A percentile compares a stretch with the other conserved stretches of the same genome.
Evolutionary conservation across 148 eudicot genomes (phyloP).

Genomic region (Tetragonia tetragonoides): DNA sequence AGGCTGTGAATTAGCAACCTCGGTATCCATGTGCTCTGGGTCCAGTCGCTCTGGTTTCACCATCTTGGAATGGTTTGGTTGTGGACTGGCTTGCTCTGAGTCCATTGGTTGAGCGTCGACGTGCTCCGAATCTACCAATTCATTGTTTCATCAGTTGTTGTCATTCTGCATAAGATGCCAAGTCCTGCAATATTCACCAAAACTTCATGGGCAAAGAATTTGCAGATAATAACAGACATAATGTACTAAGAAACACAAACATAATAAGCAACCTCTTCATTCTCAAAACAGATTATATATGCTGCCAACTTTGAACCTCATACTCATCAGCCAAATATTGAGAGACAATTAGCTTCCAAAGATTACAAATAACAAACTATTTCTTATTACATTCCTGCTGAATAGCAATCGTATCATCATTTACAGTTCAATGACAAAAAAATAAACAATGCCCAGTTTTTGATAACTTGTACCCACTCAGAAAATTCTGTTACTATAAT

Average conservation of each 20-base stretch:
- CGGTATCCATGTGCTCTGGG: conserved; percentile 25
- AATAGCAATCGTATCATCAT: neutral
- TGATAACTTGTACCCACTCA: neutral
- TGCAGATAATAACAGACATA: neutral
- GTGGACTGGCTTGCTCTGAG: conserved; percentile 13
- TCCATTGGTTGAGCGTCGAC: conserved; percentile 16
- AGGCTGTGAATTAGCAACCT: conserved; percentile 9
- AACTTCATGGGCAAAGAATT: neutral
- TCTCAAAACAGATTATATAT: neutral
- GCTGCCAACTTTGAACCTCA: neutral
- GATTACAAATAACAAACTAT: neutral
- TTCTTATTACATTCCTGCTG: neutral
- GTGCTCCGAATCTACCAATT: conserved; percentile 15
- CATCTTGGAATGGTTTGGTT: neutral
- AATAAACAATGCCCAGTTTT: neutral
- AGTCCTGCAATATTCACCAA: conserved; percentile 17
- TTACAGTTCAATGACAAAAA: neutral
- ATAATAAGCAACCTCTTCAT: neutral
- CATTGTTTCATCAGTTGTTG: conserved; percentile 28
- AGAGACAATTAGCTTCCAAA: neutral
- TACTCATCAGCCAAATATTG: neutral
- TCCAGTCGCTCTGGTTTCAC: conserved; percentile 23
- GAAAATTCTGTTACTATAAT: too few species aligned
- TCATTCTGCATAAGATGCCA: conserved; percentile 23
- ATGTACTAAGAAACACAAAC: neutral